Base-by-base conservation (phyloP, 2,329 filamentous ascomycete genomes). In the Purpureocillium lavendulum region DNA sequence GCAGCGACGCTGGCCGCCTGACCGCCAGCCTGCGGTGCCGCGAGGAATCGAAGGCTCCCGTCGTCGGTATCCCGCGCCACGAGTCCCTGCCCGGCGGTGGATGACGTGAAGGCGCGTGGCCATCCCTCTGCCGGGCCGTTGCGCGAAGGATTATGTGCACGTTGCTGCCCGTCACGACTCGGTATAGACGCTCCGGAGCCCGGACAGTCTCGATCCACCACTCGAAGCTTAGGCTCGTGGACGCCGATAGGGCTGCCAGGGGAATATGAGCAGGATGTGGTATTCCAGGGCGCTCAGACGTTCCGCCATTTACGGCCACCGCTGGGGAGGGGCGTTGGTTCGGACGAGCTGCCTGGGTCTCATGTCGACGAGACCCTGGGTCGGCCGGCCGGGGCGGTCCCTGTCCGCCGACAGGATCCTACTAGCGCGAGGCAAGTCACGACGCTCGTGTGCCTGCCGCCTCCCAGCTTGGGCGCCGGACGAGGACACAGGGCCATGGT, bases 1-100 rank as follows among this genome's bases (percentile, higher is more conserved):
- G 44, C 43, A 46, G 41, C 21, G 35, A 40, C 33, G 31, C 33
- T 37, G 28, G 24, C 28, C 40, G 26, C 29, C 37, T 31, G 37
- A 33, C 37, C 41, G 29, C 35, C 36, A 32, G 39, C 16, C 39
- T 43, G 38, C 30, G 31, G 37, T 35, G 39, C 40, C 30, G 21
- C 21, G 21, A 26, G 21, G 21, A 26, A 10, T 35, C 29, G 34
- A 12, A 30, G n/a, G 29, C 29, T 30, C 29, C 5, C 11, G n/a
- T 13, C 29, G 29, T 12, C 29, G n/a, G 11, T 30, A 12, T 30
- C 11, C 11, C 29, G 11, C 11, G 29, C 29, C 11, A 30, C 29
- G n/a, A 30, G 7, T 30, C 21, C 21, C 21, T 26, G n/a, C n/a
- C n/a, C n/a, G n/a, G n/a, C n/a, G n/a, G n/a, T n/a, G n/a, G n/a